These are phyloP conservation scores for Coemansia sp. DNA, from an alignment of 371 early-diverging fungal genomes.

Conservation along the genomic window DNA sequence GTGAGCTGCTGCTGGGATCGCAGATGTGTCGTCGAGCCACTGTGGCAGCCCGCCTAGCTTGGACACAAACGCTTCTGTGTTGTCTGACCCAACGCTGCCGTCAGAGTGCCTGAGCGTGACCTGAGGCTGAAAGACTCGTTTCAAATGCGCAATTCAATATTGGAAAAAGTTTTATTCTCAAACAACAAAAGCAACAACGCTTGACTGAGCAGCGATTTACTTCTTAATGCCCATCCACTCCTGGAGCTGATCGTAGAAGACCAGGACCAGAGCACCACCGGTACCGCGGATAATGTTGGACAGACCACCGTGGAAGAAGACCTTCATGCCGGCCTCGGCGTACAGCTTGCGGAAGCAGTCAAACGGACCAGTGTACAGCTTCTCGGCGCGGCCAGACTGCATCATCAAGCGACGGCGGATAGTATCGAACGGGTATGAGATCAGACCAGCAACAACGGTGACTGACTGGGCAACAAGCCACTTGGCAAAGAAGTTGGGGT, in stretches of 20 bases:
- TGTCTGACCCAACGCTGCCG: slow-evolving; percentile 55
- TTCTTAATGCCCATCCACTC: slow-evolving; percentile 47
- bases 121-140: not conserved
- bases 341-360: slow-evolving; percentile 71
- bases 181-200: not conserved
- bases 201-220: slow-evolving; percentile 4
- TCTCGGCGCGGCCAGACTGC: slow-evolving; percentile 70
- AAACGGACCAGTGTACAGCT: slow-evolving; percentile 68
- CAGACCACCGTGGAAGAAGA: slow-evolving; percentile 81
- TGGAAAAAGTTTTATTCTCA: too few relatives aligned
- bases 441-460: slow-evolving; percentile 57
- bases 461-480: slow-evolving; percentile 57
- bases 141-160: too few relatives aligned
- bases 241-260: slow-evolving; percentile 56
- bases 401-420: slow-evolving; percentile 66
- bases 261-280: slow-evolving; percentile 78
- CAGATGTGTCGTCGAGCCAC: slow-evolving; percentile 47
- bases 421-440: slow-evolving; percentile 59
- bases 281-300: slow-evolving; percentile 79
- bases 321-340: slow-evolving; percentile 67
- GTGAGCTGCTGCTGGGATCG: slow-evolving; percentile 31
- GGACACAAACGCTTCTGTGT: slow-evolving; percentile 62
- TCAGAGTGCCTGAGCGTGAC: slow-evolving; percentile 68
- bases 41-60: slow-evolving; percentile 74
- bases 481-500: slow-evolving; percentile 53